Percentiles rank a stretch among this genome's conserved stretches.
Conservation (phyloP, 1,284 basidiomycete species). For the Moesziomyces sp. region DNA sequence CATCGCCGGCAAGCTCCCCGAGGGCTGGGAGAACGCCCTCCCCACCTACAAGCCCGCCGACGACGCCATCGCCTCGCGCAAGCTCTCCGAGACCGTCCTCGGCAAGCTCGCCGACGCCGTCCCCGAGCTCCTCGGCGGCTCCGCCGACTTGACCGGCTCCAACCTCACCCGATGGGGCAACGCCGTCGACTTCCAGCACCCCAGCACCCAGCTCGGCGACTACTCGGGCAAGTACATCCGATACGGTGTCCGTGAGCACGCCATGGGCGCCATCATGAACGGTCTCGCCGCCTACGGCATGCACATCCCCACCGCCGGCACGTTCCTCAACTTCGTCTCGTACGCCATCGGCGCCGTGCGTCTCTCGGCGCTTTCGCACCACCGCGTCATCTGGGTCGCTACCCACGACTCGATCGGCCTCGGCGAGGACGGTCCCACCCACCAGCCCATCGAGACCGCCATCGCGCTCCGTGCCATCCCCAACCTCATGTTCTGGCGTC, state of each 20-base stretch:
- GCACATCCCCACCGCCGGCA: slow-evolving; percentile 77
- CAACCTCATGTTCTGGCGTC: slow-evolving; percentile 78
- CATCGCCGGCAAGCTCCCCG: slow-evolving; percentile 82
- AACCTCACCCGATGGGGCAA: slow-evolving; percentile 86
- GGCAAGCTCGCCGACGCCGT: slow-evolving; percentile 79
- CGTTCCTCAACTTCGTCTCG: slow-evolving; percentile 84
- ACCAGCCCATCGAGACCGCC: slow-evolving; percentile 91
- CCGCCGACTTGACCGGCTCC: slow-evolving; percentile 90
- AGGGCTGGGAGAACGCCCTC: slow-evolving; percentile 85
- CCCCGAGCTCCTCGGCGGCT: slow-evolving; percentile 83
- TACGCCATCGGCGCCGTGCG: slow-evolving; percentile 92
- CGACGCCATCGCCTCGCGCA: slow-evolving; percentile 87
- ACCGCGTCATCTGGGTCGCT: slow-evolving; percentile 92
- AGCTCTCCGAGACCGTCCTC: slow-evolving; percentile 90
- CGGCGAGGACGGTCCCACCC: slow-evolving; percentile 94
- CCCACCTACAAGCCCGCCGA: slow-evolving; percentile 85
- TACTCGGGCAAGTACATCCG: slow-evolving; percentile 91
- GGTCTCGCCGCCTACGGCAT: slow-evolving; percentile 85
- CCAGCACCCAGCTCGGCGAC: slow-evolving; percentile 79
- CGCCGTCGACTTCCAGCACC: slow-evolving; percentile 89
- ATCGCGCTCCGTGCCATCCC: slow-evolving; percentile 87
- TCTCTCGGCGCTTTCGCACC: slow-evolving; percentile 85
- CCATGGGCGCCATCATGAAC: slow-evolving; percentile 94
- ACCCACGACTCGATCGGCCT: slow-evolving; percentile 70
- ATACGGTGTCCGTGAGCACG: slow-evolving; percentile 97